These are phyloP conservation scores for Gracilaria gracilis DNA, from an alignment of 23 red algal genomes.

Conservation along the genomic window DNA sequence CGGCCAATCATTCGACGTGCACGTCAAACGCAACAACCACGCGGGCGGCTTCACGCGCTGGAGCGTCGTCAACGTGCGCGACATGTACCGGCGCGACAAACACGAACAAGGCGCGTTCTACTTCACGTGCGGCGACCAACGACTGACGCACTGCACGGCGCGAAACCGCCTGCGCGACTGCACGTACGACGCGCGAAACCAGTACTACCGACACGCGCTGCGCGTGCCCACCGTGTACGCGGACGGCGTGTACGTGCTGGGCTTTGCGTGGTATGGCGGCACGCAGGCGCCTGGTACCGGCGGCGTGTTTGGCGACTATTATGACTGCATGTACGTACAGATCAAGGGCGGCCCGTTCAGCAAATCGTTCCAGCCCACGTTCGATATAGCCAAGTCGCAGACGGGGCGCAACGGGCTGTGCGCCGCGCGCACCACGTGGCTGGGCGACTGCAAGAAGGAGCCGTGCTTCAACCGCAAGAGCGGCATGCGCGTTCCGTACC, in stretches of 20 bases:
- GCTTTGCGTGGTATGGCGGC: constrained; percentile 58
- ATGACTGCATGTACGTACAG: constrained; percentile 64
- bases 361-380: background rate
- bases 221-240: constrained; percentile 32
- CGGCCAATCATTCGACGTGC: background rate
- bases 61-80: constrained; percentile 51
- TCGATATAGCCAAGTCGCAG: background rate
- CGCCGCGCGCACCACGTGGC: background rate
- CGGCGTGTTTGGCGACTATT: constrained; percentile 65
- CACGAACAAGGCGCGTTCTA: constrained; percentile 48
- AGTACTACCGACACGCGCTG: constrained; percentile 31
- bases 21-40: constrained; percentile 51
- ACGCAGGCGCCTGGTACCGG: background rate
- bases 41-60: constrained; percentile 53
- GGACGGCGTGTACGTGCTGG: constrained; percentile 56
- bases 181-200: constrained; percentile 19
- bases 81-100: constrained; percentile 31
- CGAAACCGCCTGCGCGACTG: constrained; percentile 43
- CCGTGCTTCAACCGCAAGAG: constrained; percentile 17
- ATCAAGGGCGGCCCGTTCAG: constrained; percentile 32
- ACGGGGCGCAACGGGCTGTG: constrained; percentile 7
- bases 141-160: background rate
- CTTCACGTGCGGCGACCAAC: constrained; percentile 30
- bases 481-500: background rate
- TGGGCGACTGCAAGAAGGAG: constrained; percentile 52